Evolutionary conservation across 2,329 filamentous ascomycete species (phyloP).

Genomic region (Colletotrichum brevisporum): DNA sequence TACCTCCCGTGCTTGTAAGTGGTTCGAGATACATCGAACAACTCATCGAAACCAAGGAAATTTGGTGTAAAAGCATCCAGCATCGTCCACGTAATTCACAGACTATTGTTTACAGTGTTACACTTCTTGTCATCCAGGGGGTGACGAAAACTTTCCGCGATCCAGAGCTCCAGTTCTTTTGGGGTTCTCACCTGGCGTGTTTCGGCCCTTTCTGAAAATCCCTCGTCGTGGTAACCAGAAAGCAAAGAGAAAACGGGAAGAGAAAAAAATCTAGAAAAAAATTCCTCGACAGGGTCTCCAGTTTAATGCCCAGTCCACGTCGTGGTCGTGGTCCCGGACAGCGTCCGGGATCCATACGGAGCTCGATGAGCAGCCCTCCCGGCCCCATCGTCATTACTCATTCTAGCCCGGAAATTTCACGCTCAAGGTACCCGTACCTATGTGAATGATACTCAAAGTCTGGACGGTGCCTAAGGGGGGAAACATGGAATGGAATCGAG

Average conservation of each 20-base stretch:
- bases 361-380: slow-evolving; percentile 33
- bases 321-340: slow-evolving; percentile 10
- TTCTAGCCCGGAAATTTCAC: slow-evolving; percentile 30
- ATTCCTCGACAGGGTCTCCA: slow-evolving; percentile 31
- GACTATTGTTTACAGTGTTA: background rate
- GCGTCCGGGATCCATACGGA: slow-evolving; percentile 39
- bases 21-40: background rate
- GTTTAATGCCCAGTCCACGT: slow-evolving; percentile 36
- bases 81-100: background rate
- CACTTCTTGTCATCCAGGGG: no score
- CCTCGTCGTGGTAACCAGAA: slow-evolving; percentile 1
- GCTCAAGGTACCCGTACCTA: background rate
- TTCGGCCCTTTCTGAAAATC: slow-evolving; percentile 30
- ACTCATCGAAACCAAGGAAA: background rate
- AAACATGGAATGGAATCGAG: no score
- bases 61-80: background rate
- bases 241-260: slow-evolving; percentile 14
- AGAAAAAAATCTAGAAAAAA: slow-evolving; percentile 11
- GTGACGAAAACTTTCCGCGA: slow-evolving; percentile 26
- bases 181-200: slow-evolving; percentile 18
- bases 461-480: background rate
- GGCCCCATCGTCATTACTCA: slow-evolving; percentile 39
- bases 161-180: slow-evolving; percentile 34
- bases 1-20: background rate
- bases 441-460: no score